phyloP scores from a whole-genome alignment of 2,329 filamentous ascomycete genomes.

The Neofusicoccum kwambonambiense region DNA sequence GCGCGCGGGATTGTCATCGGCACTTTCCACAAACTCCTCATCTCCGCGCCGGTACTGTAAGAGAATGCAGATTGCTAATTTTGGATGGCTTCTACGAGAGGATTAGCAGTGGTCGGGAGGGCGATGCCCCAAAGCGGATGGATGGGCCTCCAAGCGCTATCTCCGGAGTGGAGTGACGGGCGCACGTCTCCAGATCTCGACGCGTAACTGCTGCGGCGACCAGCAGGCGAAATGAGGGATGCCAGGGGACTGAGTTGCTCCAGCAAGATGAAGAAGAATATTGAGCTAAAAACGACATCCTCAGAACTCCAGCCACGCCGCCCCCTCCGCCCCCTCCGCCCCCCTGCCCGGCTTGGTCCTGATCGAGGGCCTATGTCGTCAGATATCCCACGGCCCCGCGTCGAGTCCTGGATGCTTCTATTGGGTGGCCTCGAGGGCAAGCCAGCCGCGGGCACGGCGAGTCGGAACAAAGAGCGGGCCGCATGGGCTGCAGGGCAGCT shows the following conservation, averaged over 20 bases:
- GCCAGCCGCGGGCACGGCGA: constrained; percentile 13
- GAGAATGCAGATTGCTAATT: constrained; percentile 13
- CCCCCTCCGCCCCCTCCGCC: not conserved
- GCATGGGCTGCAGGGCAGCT: constrained; percentile 2
- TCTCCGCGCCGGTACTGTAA: constrained; percentile 13
- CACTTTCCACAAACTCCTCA: constrained; percentile 16
- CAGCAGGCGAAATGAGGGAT: constrained; percentile 3
- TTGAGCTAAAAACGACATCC: constrained; percentile 10
- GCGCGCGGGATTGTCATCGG: constrained; percentile 12
- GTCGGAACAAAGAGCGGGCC: constrained; percentile 17
- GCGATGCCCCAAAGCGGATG: not conserved
- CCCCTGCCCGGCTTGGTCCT: not conserved
- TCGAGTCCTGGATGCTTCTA: constrained; percentile 2
- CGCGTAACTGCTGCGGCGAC: constrained; percentile 9
- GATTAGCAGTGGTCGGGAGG: constrained; percentile 1
- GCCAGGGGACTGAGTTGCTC: constrained; percentile 5
- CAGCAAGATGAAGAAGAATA: not conserved
- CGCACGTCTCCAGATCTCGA: constrained; percentile 7
- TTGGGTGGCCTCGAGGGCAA: constrained; percentile 12
- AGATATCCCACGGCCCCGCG: constrained; percentile 14
- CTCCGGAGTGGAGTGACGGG: constrained; percentile 14
- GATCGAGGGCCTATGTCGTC: constrained; percentile 9
- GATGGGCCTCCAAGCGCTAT: constrained; percentile 4
- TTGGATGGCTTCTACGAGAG: constrained; percentile 1
- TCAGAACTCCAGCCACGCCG: not conserved